Evolutionary conservation across 2,329 filamentous ascomycete species (phyloP), one percentile per base, ranked within the genome.

Genomic region (Phialophora macrospora): DNA sequence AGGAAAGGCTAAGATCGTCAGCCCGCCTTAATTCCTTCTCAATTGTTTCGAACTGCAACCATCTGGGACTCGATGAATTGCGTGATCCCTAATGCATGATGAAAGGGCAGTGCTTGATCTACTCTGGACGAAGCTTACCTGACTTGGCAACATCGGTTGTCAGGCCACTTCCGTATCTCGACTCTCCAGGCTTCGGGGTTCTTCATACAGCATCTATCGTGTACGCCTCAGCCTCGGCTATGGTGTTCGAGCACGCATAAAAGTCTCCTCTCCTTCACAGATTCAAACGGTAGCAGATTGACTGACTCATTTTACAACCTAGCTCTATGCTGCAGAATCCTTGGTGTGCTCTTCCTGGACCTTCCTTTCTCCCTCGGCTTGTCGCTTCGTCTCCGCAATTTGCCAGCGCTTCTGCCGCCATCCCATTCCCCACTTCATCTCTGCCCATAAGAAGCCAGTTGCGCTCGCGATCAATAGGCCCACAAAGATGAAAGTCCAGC

Each of bases 401-500:
- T 38, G 28, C 61, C 61, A 63, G 12, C 61, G 61, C 46, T 58
- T 51, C 55, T 63, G 61, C 55, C 61, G 54, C 61, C 61, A 63
- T 1, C 55, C 55, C 61, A 63, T 63, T 8, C 61, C 61, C 55
- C 55, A 63, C 14, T 2, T 46, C 55, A 34, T 9, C 46, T 63
- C 61, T 30, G 30, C 30, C 5, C 4, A 44, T n/a, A 62, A 44
- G 2, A 62, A 48, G 20, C 8, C 32, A 20, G 32, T 62, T 2
- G 32, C 38, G 1, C 44, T 28, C 9, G 51, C 32, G 32, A 62
- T 62, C 12, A 63, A 30, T 41, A 63, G 22, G 30, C 46, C 55
- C 14, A 38, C 46, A 9, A 57, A 34, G 55, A 57, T 28, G 38
- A 64, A 64, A 34, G 38, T 60, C 68, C 66, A 70, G 6, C 68